Conservation (phyloP, 2,329 filamentous ascomycete genomes). For the Leptographium procerum region DNA sequence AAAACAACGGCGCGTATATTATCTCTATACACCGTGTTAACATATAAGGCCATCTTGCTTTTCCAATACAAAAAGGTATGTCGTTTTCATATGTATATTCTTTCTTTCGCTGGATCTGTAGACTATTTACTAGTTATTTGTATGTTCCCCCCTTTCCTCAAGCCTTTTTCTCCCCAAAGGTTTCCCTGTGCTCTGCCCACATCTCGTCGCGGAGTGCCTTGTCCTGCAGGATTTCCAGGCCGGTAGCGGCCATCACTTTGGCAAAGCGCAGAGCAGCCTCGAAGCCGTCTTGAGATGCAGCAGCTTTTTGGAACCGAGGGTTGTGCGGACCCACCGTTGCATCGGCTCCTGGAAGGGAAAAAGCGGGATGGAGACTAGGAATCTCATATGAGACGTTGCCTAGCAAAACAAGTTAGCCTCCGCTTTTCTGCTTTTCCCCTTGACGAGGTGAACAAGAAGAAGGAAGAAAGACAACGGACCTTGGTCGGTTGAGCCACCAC, state of each 20-base stretch:
- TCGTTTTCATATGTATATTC: too few species aligned
- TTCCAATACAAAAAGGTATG: too few species aligned
- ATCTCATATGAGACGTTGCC: background rate
- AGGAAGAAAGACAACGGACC: too few species aligned
- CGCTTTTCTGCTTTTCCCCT: too few species aligned
- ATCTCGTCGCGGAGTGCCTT: background rate
- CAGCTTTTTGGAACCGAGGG: background rate
- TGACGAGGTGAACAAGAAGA: background rate
- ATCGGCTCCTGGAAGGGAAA: background rate
- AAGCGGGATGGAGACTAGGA: background rate
- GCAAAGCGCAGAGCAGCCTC: background rate
- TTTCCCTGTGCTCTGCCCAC: background rate
- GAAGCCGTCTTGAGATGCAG: background rate
- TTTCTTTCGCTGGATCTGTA: too few species aligned
- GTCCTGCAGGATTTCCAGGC: background rate
- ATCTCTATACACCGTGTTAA: too few species aligned
- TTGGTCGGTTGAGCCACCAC: background rate
- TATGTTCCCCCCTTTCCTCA: too few species aligned
- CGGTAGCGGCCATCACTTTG: background rate
- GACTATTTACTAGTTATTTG: too few species aligned
- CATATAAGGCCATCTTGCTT: too few species aligned
- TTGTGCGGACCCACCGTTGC: background rate
- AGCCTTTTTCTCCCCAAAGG: background rate
- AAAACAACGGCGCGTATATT: too few species aligned
- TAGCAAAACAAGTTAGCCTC: background rate